Evolutionary conservation across 2,329 filamentous ascomycete species (phyloP).

Genomic region (Xylariaceae sp.): DNA sequence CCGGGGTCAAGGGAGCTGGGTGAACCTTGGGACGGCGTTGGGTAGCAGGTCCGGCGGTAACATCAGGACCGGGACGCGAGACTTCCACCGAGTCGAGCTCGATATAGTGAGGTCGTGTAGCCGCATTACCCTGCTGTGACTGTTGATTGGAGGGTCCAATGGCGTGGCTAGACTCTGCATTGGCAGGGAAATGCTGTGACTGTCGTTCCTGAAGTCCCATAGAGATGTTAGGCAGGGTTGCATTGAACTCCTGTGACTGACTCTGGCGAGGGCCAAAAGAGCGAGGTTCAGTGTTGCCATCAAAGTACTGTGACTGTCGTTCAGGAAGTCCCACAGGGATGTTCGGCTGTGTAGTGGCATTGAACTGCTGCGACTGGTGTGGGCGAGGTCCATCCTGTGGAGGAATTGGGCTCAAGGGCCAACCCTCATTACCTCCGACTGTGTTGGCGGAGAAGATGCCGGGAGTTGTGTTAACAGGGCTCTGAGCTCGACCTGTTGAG

Average conservation of each 20-base stretch:
- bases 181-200: too few relatives aligned
- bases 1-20: constrained; percentile 21
- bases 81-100: constrained; percentile 23
- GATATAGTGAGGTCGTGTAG: constrained; percentile 11
- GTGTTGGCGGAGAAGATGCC: background rate
- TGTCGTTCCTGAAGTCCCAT: too few relatives aligned
- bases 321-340: too few relatives aligned
- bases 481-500: constrained; percentile 4
- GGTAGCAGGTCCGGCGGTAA: background rate
- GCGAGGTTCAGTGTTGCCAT: too few relatives aligned
- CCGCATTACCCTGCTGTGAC: background rate
- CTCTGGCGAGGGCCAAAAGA: background rate
- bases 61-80: background rate
- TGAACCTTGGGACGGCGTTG: constrained; percentile 3
- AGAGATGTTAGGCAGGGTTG: background rate
- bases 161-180: too few relatives aligned
- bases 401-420: constrained; percentile 1
- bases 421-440: constrained; percentile 6
- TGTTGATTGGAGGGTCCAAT: background rate
- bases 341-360: constrained; percentile 3
- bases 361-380: background rate
- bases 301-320: too few relatives aligned
- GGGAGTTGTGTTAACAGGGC: background rate
- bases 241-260: background rate
- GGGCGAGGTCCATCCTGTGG: background rate